Conservation (phyloP, 148 eudicot genomes). For the Polygonum maritimum region DNA sequence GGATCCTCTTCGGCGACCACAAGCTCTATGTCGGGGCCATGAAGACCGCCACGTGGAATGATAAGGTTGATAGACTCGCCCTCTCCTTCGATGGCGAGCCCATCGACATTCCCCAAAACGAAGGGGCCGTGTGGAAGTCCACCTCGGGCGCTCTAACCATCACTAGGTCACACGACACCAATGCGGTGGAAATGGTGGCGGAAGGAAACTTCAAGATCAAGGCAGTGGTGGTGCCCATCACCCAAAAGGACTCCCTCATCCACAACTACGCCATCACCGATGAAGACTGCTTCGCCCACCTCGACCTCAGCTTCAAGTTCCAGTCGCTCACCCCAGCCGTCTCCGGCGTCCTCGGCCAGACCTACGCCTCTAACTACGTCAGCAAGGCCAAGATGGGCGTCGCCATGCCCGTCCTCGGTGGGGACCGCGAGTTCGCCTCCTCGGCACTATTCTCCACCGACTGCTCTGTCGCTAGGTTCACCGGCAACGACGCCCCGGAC, state of each 20-base stretch:
- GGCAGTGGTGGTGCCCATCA: conserved; percentile 56
- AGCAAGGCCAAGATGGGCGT: conserved; percentile 64
- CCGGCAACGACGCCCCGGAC: background rate
- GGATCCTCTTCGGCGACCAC: conserved; percentile 44
- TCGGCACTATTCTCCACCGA: conserved; percentile 47
- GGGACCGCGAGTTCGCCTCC: conserved; percentile 37
- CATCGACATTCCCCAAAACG: conserved; percentile 18
- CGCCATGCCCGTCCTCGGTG: conserved; percentile 52
- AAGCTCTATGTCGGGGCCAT: conserved; percentile 33
- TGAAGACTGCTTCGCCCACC: conserved; percentile 74
- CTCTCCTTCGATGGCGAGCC: conserved; percentile 28
- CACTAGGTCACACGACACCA: conserved; percentile 29
- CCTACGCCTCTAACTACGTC: conserved; percentile 47
- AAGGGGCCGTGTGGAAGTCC: conserved; percentile 37
- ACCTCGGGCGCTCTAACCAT: conserved; percentile 13
- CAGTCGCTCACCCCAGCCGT: conserved; percentile 39
- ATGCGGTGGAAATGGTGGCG: conserved; percentile 42
- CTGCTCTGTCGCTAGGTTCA: conserved; percentile 22
- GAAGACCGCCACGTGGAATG: conserved; percentile 21
- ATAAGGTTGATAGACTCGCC: conserved; percentile 34
- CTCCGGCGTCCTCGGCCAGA: conserved; percentile 67
- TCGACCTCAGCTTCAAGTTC: conserved; percentile 64
- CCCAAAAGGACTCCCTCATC: conserved; percentile 36
- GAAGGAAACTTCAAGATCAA: conserved; percentile 57
- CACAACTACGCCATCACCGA: conserved; percentile 55